These are phyloP conservation scores for Periconia macrospinosa DNA, from an alignment of 2,329 filamentous ascomycete species.

Conservation along the genomic window DNA sequence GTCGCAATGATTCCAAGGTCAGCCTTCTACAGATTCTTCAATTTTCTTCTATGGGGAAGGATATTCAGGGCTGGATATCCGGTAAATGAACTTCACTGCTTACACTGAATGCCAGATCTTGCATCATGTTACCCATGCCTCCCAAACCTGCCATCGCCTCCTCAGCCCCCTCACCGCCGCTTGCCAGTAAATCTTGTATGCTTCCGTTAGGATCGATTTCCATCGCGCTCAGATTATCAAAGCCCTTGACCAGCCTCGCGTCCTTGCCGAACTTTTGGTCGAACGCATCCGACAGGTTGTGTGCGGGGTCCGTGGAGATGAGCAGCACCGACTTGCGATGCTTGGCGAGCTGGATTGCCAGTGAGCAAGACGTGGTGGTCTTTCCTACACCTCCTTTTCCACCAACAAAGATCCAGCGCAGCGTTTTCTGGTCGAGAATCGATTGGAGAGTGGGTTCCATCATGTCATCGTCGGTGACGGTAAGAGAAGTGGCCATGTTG, in stretches of 20 bases:
- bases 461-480: conserved; percentile 63
- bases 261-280: conserved; percentile 99
- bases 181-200: conserved; percentile 89
- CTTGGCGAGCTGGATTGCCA: conserved; percentile 95
- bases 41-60: background rate
- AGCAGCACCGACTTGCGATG: conserved; percentile 94
- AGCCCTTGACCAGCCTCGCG: conserved; percentile 87
- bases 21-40: background rate
- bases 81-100: conserved; percentile 33
- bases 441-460: conserved; percentile 93
- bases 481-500: background rate
- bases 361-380: conserved; percentile 98
- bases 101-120: conserved; percentile 94
- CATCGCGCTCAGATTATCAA: conserved; percentile 94
- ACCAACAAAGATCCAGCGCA: conserved; percentile 99
- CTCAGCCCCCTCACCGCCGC: conserved; percentile 70
- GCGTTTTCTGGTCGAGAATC: conserved; percentile 90
- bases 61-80: background rate
- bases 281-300: conserved; percentile 97
- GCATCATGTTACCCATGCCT: conserved; percentile 93
- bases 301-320: conserved; percentile 96
- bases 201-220: conserved; percentile 98
- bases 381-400: conserved; percentile 98
- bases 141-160: conserved; percentile 69
- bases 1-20: background rate